Evolutionary conservation across 352 stramenopile genomes (phyloP), one percentile per base, ranked within the genome.

Genomic region (Lagenidium sp.): DNA sequence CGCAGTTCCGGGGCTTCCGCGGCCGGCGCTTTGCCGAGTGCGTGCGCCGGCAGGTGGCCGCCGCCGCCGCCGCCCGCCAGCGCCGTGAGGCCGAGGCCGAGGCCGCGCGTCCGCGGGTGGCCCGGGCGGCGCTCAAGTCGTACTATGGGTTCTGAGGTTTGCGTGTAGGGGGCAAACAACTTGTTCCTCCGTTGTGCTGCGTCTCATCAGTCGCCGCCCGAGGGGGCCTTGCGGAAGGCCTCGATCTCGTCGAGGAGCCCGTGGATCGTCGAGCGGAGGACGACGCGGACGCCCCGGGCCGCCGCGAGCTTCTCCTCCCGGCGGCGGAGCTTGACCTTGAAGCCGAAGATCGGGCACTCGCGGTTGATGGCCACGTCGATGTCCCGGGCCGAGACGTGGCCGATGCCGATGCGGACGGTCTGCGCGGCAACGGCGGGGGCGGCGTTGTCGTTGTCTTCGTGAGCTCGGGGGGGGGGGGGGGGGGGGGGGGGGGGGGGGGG

Each of bases 331-430:
- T 82, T 82, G 8, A 91, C 73, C 37, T 88, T 88, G 45, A 92
- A 92, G 24, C 74, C 80, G 23, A 86, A 89, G 51, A 91, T 91
- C 32, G 77, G 79, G 28, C 80, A 92, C 41, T 85, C 68, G 51
- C 68, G 59, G 50, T 83, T 82, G 53, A 85, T 84, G 16, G 76
- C 76, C 11, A 85, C 73, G 36, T 92, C 80, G 26, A 92, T 85
- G 46, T 92, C 80, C 45, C 76, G 75, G 1, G 59, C 60, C 4
- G 80, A 79, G 43, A 92, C 81, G 44, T 85, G 68, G 32, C 80
- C 80, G 43, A 92, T 87, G 19, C 80, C 80, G 21, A 92, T 64
- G 21, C 77, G 72, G 4, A 75, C 77, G 42, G 77, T 92, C 74
- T 89, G n/a, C n/a, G n/a, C n/a, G n/a, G n/a, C n/a, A n/a, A n/a